Evolutionary conservation across 768 basidiomycete species (phyloP), one percentile per base, ranked within the genome.

Genomic region (Mycena vitilis): DNA sequence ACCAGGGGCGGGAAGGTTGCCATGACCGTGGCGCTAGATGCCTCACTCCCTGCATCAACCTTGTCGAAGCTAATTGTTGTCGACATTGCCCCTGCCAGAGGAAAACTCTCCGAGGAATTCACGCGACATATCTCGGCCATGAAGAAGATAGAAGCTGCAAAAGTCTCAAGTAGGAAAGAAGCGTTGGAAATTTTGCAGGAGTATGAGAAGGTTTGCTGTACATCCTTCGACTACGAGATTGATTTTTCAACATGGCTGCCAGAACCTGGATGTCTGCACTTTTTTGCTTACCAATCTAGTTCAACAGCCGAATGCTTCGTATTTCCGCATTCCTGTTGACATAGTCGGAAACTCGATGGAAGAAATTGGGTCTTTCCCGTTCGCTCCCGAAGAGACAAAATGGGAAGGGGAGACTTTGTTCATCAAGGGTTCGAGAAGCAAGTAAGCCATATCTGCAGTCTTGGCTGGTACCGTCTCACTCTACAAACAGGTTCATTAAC

Each of bases 271-370:
- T 52, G 85, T 93, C 36, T 89, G 94, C 34, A 90, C 94, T 56
- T 98, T 96, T 81, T 83, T 98, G 23, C 81, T 97, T 40, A 96
- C 96, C 15, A 98, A 98, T 79, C 82, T 95, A 23, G 76, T 86
- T 22, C 77, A 85, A 37, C 77, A 81, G 2, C 62, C 78, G 44
- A 75, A 77, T 10, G 74, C 65, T 13, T 61, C 75, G 38, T 84
- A 83, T 63, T 96, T 96, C 78, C 87, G 88, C 15, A 82, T 97
- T 37, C 95, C 96, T 0, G 77, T 96, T 13, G 81, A 87, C 15
- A 88, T 91, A 58, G 80, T 97, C 23, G 81, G 82, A 4, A 80
- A 84, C 8, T 83, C 88, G 0, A 86, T 96, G n/a, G 75, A 81
- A 0, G 84, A 87, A n/a, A 82, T 96, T 4, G 95, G 93, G 11